Base-by-base conservation (phyloP, 176 grass and related monocot genomes). In the Carex pumila region DNA sequence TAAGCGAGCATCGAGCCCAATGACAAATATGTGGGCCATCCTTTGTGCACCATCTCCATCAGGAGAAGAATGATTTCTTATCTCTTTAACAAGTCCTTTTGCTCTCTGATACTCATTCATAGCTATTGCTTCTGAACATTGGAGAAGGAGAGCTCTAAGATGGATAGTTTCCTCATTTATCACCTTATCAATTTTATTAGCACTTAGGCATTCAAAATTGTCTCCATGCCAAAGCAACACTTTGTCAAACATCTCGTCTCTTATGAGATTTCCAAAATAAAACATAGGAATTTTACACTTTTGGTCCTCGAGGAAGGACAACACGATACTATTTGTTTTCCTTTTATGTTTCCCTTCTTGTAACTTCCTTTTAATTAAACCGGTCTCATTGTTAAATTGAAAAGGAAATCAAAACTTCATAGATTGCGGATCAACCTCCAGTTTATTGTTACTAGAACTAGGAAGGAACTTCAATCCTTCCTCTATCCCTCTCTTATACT, bases 391-490 rank as follows among this genome's bases (percentile, higher is more conserved):
- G 30, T 31, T 66, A 34, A 34, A 4, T 66, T 66, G 64, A 34
- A 13, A 66, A 66, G 29, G 30, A 66, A 36, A 32, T 30, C 11
- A 66, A 15, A 34, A 30, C 10, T 6, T 66, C 13, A 3, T 66
- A 32, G 17, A 12, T 36, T 75, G 2, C 56, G 61, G 37, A 56
- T 83, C 65, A 43, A 61, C 61, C 10, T 12, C 25, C 66, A 87
- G 50, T 29, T 76, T 72, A 82, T 52, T 50, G 31, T 52, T 82
- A 71, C 45, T 31, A 1, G 30, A 10, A 1, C 12, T 74, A 5
- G 85, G 79, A 83, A 87, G 85, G 13, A 87, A 87, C 53, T 82
- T 87, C 21, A 55, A 10, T 83, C 79, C 85, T 65, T 87, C 85
- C 70, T 83, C 85, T 14, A 82, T 19, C 19, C 85, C 85, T 76